Base-by-base conservation (phyloP, 164 flowering plant species). In the Saururus chinensis region DNA sequence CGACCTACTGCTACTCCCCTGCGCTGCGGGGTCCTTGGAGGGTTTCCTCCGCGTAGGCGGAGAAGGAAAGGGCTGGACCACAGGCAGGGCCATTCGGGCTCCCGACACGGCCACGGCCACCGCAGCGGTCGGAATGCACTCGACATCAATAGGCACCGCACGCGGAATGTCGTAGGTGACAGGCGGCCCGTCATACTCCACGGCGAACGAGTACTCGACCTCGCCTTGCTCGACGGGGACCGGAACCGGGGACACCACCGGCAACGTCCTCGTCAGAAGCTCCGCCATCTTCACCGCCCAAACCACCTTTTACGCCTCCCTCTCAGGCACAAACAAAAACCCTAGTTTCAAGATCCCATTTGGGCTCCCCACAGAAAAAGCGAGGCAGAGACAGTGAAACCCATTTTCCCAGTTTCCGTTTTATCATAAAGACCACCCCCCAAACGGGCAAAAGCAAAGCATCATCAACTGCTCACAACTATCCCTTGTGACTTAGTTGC, bases 101-200 rank as follows among this genome's bases (percentile, higher is more conserved):
- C 72, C 63, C 17, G 66, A 16, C 48, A 71, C 66, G 7, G 73
- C 62, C 4, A 76, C 51, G 55, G 81, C 79, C 9, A 73, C 59
- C 1, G 80, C 58, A 21, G 98, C 96, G 0, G 73, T 75, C 7
- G 95, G 93, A 53, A 87, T 80, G 37, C 66, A 57, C 7, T 74
- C 73, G 45, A 86, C 70, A 48, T 86, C 82, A 14, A 92, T 73
- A 0, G 96, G 98, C 53, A 74, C 62, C 5, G 74, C 87, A 24
- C 67, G 71, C 1, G 92, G 96, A 19, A 92, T 61, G 35, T 75
- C 81, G 41, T 73, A 74, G 41, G 65, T 35, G 1, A 92, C 71
- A 7, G 84, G 88, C 41, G 95, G 93, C 8, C 96, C 98, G 16
- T 66, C 37, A 60, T 92, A 89, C 79, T 82, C 93, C 25, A 75